These are phyloP conservation scores for Amborella trichopoda DNA, from an alignment of 164 flowering plant genomes.

Conservation along the genomic window DNA sequence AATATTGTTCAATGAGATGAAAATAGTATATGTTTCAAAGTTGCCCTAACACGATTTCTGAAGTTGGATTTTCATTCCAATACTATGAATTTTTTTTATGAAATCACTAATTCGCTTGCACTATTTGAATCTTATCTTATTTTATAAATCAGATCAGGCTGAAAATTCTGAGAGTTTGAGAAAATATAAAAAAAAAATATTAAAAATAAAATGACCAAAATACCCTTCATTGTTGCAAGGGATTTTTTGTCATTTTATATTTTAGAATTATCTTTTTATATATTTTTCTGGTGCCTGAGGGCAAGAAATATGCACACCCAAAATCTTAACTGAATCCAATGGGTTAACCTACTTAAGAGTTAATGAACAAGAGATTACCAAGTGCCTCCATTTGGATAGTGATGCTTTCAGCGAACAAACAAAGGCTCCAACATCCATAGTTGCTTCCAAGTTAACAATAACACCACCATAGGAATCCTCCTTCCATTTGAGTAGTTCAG, in stretches of 20 bases:
- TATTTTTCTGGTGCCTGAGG: background rate
- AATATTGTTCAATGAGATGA: too few relatives aligned
- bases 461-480: conserved; percentile 43
- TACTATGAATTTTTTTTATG: too few relatives aligned
- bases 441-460: conserved; percentile 32
- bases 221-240: background rate
- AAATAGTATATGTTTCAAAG: too few relatives aligned
- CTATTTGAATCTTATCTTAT: too few relatives aligned
- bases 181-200: background rate
- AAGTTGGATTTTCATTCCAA: too few relatives aligned
- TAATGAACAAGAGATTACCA: conserved; percentile 19
- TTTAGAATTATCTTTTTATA: background rate
- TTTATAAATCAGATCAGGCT: too few relatives aligned
- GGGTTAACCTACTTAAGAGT: background rate
- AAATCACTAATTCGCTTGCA: too few relatives aligned
- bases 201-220: background rate
- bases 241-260: background rate
- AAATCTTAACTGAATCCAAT: background rate
- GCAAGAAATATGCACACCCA: background rate
- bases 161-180: too few relatives aligned
- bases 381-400: conserved; percentile 31
- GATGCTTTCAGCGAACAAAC: conserved; percentile 28
- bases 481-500: conserved; percentile 18
- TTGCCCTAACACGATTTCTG: too few relatives aligned
- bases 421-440: conserved; percentile 35